phyloP scores from a whole-genome alignment of 345 rosid genomes.

The Acer saccharum region DNA sequence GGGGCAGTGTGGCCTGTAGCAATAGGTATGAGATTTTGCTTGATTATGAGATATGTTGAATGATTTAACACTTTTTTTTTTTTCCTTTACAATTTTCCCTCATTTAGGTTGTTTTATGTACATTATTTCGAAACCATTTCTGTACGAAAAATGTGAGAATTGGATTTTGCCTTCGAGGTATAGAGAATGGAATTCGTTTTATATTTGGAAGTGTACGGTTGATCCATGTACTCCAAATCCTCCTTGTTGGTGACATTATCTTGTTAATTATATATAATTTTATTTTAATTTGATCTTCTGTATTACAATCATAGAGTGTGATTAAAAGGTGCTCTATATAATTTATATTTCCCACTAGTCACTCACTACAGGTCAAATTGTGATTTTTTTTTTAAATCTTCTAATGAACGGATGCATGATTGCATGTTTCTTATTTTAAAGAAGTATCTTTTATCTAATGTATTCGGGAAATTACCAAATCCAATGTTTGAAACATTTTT shows the following conservation, averaged over 20 bases:
- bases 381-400: too few relatives aligned
- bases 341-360: too few relatives aligned
- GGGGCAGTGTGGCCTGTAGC: constrained; percentile 28
- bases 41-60: constrained; percentile 25
- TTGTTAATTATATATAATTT: constrained; percentile 6
- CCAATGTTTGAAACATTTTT: too few relatives aligned
- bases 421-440: too few relatives aligned
- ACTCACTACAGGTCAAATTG: too few relatives aligned
- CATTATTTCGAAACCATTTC: constrained; percentile 40
- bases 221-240: background rate
- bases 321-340: too few relatives aligned
- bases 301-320: too few relatives aligned
- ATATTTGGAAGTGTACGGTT: constrained; percentile 10
- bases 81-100: constrained; percentile 19
- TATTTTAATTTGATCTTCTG: background rate
- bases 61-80: constrained; percentile 10
- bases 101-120: constrained; percentile 48
- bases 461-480: too few relatives aligned
- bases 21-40: constrained; percentile 32
- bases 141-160: constrained; percentile 43
- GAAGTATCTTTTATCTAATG: too few relatives aligned
- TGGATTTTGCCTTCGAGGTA: constrained; percentile 37
- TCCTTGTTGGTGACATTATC: background rate
- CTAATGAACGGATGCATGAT: too few relatives aligned
- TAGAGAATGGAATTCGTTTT: constrained; percentile 25